These are phyloP conservation scores for Gracilaria gracilis DNA, from an alignment of 23 red algal species.

Conservation along the genomic window DNA sequence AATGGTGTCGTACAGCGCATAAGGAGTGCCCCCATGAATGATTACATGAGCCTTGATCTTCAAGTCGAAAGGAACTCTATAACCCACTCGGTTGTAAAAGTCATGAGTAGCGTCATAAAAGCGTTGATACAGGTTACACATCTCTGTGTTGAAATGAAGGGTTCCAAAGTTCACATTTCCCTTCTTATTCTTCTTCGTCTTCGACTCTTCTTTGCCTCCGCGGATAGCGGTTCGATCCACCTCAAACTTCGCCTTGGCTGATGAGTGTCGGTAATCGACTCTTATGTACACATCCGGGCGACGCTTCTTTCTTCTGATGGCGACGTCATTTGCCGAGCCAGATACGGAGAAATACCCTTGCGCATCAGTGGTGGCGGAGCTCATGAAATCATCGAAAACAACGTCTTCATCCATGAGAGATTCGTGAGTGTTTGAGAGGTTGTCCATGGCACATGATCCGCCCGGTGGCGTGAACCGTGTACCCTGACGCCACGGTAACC, in stretches of 20 bases:
- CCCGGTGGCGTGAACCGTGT: conserved; percentile 4
- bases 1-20: conserved; percentile 24
- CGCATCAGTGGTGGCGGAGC: conserved; percentile 10
- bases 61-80: conserved; percentile 16
- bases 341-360: conserved; percentile 20
- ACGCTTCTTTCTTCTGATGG: conserved; percentile 32
- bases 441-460: conserved; percentile 20
- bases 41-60: conserved; percentile 10
- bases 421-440: background rate
- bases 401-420: conserved; percentile 42
- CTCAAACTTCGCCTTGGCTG: conserved; percentile 7
- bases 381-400: conserved; percentile 23
- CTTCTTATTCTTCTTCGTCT: background rate
- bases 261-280: background rate
- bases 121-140: conserved; percentile 9
- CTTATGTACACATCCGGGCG: conserved; percentile 45
- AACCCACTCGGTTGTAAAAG: conserved; percentile 27
- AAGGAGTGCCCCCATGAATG: conserved; percentile 26
- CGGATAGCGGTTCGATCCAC: background rate
- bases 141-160: conserved; percentile 32
- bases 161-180: conserved; percentile 43
- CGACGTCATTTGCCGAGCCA: conserved; percentile 29
- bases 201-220: conserved; percentile 38
- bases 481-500: background rate
- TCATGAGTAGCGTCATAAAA: conserved; percentile 40